Percentiles rank a stretch among this genome's conserved stretches.
phyloP scores from a whole-genome alignment of 2,329 filamentous ascomycete species.

The Coleophoma cylindrospora region DNA sequence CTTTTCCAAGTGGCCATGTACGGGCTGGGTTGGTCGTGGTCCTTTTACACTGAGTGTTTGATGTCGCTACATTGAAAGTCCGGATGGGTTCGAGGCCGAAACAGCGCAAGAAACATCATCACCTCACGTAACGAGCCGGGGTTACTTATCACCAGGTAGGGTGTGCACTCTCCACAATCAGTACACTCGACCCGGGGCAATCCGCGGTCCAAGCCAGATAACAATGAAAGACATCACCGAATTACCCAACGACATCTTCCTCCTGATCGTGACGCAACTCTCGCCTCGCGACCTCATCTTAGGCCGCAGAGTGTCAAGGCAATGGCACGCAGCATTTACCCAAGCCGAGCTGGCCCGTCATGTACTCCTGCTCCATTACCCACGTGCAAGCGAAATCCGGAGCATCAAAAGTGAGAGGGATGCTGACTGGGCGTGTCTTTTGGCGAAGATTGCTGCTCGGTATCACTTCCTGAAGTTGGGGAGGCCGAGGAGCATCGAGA shows the following conservation, averaged over 20 bases:
- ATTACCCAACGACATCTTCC: conserved; percentile 54
- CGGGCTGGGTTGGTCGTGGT: too few relatives aligned
- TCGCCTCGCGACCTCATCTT: conserved; percentile 43
- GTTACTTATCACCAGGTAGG: too few relatives aligned
- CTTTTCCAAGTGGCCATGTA: too few relatives aligned
- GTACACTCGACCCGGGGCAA: too few relatives aligned
- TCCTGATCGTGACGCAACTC: conserved; percentile 45
- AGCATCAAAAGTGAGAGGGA: conserved; percentile 5
- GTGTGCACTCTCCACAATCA: too few relatives aligned
- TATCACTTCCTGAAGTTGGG: conserved; percentile 49
- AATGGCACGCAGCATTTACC: conserved; percentile 44
- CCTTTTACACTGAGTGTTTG: too few relatives aligned
- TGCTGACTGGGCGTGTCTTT: conserved; percentile 35
- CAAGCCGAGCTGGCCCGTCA: conserved; percentile 39
- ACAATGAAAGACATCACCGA: conserved; percentile 31
- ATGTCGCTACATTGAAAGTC: too few relatives aligned
- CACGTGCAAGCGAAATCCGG: conserved; percentile 47
- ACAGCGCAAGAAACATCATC: too few relatives aligned
- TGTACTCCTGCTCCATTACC: conserved; percentile 46
- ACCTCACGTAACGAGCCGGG: too few relatives aligned
- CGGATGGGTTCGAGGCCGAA: too few relatives aligned
- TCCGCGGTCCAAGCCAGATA: not conserved
- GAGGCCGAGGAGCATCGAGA: conserved; percentile 39
- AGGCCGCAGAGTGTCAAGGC: conserved; percentile 45
- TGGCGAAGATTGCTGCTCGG: conserved; percentile 44